Base-by-base conservation (phyloP, 2,329 filamentous ascomycete genomes). In the Trichophyton schoenleinii region DNA sequence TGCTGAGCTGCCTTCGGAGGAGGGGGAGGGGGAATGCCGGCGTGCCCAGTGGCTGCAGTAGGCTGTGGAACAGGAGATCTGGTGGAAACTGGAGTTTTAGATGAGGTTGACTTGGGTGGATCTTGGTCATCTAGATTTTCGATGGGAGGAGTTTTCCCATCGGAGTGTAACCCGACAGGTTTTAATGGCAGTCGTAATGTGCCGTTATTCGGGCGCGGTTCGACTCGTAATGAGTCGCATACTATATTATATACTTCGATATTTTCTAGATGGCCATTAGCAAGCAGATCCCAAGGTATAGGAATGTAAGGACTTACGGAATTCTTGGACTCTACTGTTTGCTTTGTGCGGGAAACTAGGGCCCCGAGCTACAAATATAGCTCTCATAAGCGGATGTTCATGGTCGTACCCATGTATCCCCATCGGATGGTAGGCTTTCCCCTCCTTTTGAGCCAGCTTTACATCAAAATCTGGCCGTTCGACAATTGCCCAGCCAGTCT, bases 341-440 rank as follows among this genome's bases (percentile, higher is more conserved):
- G 88, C 85, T 44, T 82, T 77, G 68, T 96, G 91, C 0, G 90
- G 89, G 70, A 99, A 99, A 0, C 92, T 91, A 3, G 94, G 94
- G 0, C 94, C 94, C 44, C 89, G 81, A 1, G 94, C 94, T 57
- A 97, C 81, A 68, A 99, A 99, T 49, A 99, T 95, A 0, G 94
- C 92, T 44, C 94, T 81, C 94, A 99, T 99, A 52, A 99, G 79
- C 0, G 92, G 91, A 71, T 99, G 87, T 69, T 95, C 87, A 68
- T 96, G 87, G 71, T 99, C 94, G 70, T 97, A 99, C 1, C 94
- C 94, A 70, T 99, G 94, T 1, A 99, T 77, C 1, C 94, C 94
- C 31, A 82, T 82, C 0, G 94, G 94, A 66, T 87, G 81, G 70
- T 96, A 99, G 0, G 83, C 78, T 11, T 82, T 72, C 0, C 83